Base-by-base conservation (phyloP, 345 rosid genomes). In the Adansonia digitata region DNA sequence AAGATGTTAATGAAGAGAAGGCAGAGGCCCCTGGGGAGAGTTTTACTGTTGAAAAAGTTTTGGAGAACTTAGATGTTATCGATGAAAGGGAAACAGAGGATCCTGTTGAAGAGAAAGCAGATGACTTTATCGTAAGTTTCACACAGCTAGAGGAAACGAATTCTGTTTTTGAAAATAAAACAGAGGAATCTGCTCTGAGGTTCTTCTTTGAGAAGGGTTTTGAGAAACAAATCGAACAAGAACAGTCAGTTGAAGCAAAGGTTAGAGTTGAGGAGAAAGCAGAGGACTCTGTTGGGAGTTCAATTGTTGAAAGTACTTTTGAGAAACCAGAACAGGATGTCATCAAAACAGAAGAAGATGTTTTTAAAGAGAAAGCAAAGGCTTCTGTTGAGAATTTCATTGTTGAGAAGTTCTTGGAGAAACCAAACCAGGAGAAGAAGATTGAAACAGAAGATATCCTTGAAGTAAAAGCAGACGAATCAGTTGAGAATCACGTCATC, bases 51-150 rank as follows among this genome's bases (percentile, higher is more conserved):
- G 79, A 5, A 31, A 45, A 43, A 24, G 63, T 18, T 17, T 6
- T 20, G 20, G 71, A 56, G 43, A 53, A 12, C 37, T 73, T 10
- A 24, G 24, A 13, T 13, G 15, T 46, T 12, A 2, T 17, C 6
- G 20, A 48, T 56, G 34, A 18, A 31, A 35, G 13, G 13, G 39
- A 62, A 62, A 34, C 43, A 65, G 69, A 65, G 69, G 26, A 29
- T 13, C 20, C 63, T 13, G 52, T 53, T 69, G 75, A 39, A 65
- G 56, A 57, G 77, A 59, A 70, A 84, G 17, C 77, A 61, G 81
- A 73, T 66, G 39, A 79, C 37, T 39, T 59, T 60, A 34, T 56
- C 57, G 70, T 72, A 20, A 66, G 60, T 71, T 72, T 70, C 35
- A 52, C 31, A 2, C 13, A 52, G 57, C 10, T 8, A 26, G 72